Conservation (phyloP, 1,284 basidiomycete genomes). For the Trichosporon inkin region DNA sequence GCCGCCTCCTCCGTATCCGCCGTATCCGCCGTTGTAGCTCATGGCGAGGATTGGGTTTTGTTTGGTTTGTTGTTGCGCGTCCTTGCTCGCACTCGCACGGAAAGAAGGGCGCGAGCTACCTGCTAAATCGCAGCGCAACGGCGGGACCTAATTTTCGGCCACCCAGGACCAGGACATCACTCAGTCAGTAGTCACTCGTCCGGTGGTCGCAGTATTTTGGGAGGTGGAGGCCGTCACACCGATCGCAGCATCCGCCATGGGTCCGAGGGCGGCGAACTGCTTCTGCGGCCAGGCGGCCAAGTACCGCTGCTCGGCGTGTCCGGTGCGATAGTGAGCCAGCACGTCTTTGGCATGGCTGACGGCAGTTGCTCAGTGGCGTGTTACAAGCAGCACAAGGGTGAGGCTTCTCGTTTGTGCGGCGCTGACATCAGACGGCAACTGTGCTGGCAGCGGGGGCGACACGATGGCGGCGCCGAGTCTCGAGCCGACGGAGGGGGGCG, state of each 20-base stretch:
- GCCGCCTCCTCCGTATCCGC: constrained; percentile 20
- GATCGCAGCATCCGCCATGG: constrained; percentile 4
- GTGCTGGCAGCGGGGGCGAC: background rate
- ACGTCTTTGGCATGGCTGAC: constrained; percentile 1
- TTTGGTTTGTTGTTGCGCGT: background rate
- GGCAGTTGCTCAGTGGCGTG: constrained; percentile 49
- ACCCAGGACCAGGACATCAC: background rate
- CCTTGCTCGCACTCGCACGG: background rate
- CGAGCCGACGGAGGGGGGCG: background rate
- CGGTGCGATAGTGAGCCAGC: constrained; percentile 40
- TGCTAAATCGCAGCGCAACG: too few species aligned
- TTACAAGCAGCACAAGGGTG: constrained; percentile 48
- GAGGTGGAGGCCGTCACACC: too few species aligned
- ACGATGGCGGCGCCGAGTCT: constrained; percentile 13
- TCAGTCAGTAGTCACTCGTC: background rate
- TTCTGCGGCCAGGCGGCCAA: constrained; percentile 39
- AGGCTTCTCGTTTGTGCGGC: background rate
- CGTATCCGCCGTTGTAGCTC: constrained; percentile 35
- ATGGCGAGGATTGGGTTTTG: constrained; percentile 18
- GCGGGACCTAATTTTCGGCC: background rate
- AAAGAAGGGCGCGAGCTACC: constrained; percentile 4
- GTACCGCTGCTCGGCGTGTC: constrained; percentile 46
- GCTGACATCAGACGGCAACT: constrained; percentile 14
- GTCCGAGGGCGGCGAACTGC: constrained; percentile 24
- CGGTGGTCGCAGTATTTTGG: background rate